Conservation (phyloP, 257 asterid species). For the Solanum etuberosum region DNA sequence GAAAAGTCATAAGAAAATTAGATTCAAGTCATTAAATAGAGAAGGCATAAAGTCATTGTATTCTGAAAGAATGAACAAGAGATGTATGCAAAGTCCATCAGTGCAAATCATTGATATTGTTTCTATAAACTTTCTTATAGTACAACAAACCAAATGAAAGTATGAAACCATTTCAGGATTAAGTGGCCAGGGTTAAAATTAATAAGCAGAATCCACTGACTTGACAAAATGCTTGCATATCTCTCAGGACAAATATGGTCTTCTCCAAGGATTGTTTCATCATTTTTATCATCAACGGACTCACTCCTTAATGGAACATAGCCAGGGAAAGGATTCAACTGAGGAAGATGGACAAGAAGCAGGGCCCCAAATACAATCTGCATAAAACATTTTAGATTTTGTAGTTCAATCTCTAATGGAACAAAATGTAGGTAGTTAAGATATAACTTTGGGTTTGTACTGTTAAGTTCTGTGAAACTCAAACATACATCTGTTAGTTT, state of each 20-base stretch:
- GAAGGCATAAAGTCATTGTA: not conserved
- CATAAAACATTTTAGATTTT: conserved; percentile 2
- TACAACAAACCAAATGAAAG: not conserved
- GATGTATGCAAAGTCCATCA: not conserved
- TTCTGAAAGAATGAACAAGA: not conserved
- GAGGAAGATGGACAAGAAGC: conserved; percentile 54
- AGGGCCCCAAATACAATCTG: conserved; percentile 57
- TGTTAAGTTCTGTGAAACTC: not conserved
- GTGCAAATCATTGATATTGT: not conserved
- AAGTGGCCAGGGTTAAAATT: not conserved
- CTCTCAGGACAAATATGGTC: conserved; percentile 80
- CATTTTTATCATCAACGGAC: conserved; percentile 27
- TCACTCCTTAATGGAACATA: conserved; percentile 48
- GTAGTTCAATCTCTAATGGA: not conserved
- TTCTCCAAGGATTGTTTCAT: conserved; percentile 34
- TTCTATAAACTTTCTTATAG: not conserved
- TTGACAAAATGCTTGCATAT: conserved; percentile 44
- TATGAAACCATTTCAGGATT: not conserved
- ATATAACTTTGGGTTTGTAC: not conserved
- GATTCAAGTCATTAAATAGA: not conserved
- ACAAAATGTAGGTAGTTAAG: not conserved
- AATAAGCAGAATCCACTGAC: conserved; percentile 27
- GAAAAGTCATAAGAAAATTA: not conserved
- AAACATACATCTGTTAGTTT: not conserved
- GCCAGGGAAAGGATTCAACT: conserved; percentile 57